Conservation (phyloP, 257 asterid genomes). For the Parsonsia alboflavescens region DNA sequence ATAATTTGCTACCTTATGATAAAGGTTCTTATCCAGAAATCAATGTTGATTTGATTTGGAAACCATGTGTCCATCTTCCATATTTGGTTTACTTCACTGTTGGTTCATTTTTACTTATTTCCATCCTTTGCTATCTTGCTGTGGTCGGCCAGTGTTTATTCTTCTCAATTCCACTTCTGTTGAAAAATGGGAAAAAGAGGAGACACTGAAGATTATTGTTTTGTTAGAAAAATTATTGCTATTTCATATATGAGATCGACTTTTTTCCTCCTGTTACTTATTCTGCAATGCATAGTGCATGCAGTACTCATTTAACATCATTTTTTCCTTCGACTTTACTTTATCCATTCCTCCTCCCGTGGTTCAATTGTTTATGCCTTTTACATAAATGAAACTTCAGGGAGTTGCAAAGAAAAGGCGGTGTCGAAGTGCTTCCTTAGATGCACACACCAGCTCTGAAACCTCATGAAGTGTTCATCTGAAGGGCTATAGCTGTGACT, state of each 20-base stretch:
- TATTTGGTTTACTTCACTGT: not conserved
- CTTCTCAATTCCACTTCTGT: not conserved
- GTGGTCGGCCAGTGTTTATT: not conserved
- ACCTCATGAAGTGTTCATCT: not conserved
- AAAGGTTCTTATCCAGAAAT: not conserved
- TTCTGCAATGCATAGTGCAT: not conserved
- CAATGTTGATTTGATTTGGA: not conserved
- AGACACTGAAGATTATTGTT: not conserved
- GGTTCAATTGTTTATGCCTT: not conserved
- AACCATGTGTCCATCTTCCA: not conserved
- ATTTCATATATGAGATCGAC: not conserved
- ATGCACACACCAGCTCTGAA: slow-evolving; percentile 38
- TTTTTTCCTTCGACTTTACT: not conserved
- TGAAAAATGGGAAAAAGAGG: not conserved
- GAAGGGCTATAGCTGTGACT: not conserved
- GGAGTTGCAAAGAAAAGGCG: slow-evolving; percentile 56
- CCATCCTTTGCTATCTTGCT: not conserved
- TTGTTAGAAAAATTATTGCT: not conserved
- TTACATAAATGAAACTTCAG: slow-evolving; percentile 22
- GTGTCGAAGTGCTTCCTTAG: slow-evolving; percentile 63
- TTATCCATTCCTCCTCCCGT: not conserved
- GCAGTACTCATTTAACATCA: not conserved
- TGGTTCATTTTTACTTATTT: too few relatives aligned
- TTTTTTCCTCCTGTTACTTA: not conserved
- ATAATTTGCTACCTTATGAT: not conserved